Base-by-base conservation (phyloP, 768 basidiomycete species). In the Chalciporus piperatus region DNA sequence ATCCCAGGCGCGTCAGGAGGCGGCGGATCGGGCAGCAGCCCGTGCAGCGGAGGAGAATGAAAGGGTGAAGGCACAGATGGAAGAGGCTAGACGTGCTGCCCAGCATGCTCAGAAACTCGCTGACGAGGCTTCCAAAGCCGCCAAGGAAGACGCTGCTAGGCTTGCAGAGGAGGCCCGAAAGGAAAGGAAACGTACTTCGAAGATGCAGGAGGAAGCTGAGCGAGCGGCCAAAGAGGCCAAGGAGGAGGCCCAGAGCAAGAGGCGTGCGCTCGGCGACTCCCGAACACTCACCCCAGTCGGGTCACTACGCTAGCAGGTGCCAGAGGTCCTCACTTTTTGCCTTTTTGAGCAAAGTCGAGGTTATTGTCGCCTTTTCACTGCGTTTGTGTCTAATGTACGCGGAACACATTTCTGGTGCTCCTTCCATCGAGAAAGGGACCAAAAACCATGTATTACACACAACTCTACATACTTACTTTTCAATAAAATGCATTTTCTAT, bases 141-240 rank as follows among this genome's bases (percentile, higher is more conserved):
- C 52, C 12, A 62, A 43, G 41, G 63, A 60, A n/a, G 62, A 64
- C 3, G 60, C 47, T 4, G 54, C 20, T n/a, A 44, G 10, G 25
- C 46, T 62, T 22, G 54, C 47, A 1, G 45, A 3, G 41, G 44
- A 59, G 37, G 59, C 63, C 0, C 25, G 41, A 32, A 48, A 56
- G 41, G 64, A 65, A 30, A 46, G 53, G 1, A 48, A 54, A 12
- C 52, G 60, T 0, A 45, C 57, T 0, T 32, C 47, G 30, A 55
- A 43, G 42, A 49, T 61, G 1, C 49, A 32, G 12, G 57, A 57
- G 17, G 64, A 63, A 1, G 61, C 57, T 8, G 46, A 58, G 52
- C 55, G 19, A 27, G 55, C 47, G 16, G 55, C 54, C 13, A 42
- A 11, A 2, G 50, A 52, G 22, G 59, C 53, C 5, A 56, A n/a